Base-by-base conservation (phyloP, 108 stramenopile genomes). In the Pelagomonas calceolata region DNA sequence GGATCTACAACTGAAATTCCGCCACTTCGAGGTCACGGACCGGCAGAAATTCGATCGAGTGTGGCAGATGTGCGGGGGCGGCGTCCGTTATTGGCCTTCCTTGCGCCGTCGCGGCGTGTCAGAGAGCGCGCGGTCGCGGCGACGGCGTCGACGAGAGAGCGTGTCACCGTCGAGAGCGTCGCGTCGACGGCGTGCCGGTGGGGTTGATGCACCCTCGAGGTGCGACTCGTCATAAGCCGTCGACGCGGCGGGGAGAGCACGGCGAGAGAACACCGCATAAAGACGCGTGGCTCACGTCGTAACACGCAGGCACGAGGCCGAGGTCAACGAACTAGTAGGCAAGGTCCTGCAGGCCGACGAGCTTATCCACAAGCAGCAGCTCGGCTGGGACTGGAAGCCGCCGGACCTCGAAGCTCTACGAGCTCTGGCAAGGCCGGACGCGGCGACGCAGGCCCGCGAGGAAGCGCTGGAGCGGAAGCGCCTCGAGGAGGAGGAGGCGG, bases 11-110 rank as follows among this genome's bases (percentile, higher is more conserved):
- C 77, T 76, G 66, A 87, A 87, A 77, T 85, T 85, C 68, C 63
- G 85, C 12, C 86, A 87, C 82, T 87, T 87, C 67, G 86, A 85
- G 68, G 63, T 82, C 34, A 69, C 82, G 14, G 86, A 87, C 76
- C 79, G 70, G 67, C 75, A 45, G 32, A 80, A 80, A 46, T 86
- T 81, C 72, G 80, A 80, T 26, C 69, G 72, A 21, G 82, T 87
- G 45, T 87, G 85, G 85, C 34, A 44, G 65, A 82, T 87, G 85
- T n/a, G n/a, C n/a, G n/a, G n/a, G n/a, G n/a, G n/a, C n/a, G n/a
- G n/a, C n/a, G n/a, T 78, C 79, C 45, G 68, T 37, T 32, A 43
- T 72, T 64, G n/a, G n/a, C n/a, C n/a, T n/a, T n/a, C n/a, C n/a
- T n/a, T n/a, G n/a, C n/a, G n/a, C n/a, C n/a, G n/a, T n/a, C n/a